Evolutionary conservation across 1,139 yeast species (phyloP), one percentile per base, ranked within the genome.

Genomic region (Debaryomyces udenii): DNA sequence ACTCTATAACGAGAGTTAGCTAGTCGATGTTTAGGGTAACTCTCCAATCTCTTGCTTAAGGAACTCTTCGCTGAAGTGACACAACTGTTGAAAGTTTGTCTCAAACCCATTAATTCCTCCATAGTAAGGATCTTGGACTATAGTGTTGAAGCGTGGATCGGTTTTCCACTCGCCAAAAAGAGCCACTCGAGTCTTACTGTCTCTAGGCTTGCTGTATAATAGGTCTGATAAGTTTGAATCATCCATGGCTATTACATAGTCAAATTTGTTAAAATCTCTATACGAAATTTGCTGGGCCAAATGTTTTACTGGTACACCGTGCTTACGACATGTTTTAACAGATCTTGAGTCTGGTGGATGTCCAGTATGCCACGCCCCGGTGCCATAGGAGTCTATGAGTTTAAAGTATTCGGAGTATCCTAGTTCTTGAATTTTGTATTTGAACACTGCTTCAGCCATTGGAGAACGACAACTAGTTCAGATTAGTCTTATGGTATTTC

Each of bases 401-500:
- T 68, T 62, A 50, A 91, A 65, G 26, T 55, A 53, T n/a, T 58
- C 49, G 2, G 54, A 40, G 31, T 74, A 72, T 0, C 81, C 77
- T 24, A 67, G 56, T 42, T 74, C 58, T 35, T 78, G 61, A 3
- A 88, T 95, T 20, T 72, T 70, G 46, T 87, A 81, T 39, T 70
- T 72, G 66, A 90, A 89, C 1, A 90, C 86, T 0, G 96, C 97
- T 61, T 91, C 98, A 0, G 99, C 98, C 98, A 91, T 91, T 9
- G 98, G 97, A 1, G 97, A 90, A 40, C 98, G 93, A 58, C 99
- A 91, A 33, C 86, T 82, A 37, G 22, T 43, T 11, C 4, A 16
- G 40, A 54, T 52, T 55, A 52, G 53, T 54, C 45, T 9, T 29
- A 9, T 9, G 10, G 11, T 15, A 10, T 16, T 10, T 20, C 33